Percentiles rank a stretch among this genome's conserved stretches.
phyloP scores from a whole-genome alignment of 106 monocot genomes.

The Hemerocallis citrina region DNA sequence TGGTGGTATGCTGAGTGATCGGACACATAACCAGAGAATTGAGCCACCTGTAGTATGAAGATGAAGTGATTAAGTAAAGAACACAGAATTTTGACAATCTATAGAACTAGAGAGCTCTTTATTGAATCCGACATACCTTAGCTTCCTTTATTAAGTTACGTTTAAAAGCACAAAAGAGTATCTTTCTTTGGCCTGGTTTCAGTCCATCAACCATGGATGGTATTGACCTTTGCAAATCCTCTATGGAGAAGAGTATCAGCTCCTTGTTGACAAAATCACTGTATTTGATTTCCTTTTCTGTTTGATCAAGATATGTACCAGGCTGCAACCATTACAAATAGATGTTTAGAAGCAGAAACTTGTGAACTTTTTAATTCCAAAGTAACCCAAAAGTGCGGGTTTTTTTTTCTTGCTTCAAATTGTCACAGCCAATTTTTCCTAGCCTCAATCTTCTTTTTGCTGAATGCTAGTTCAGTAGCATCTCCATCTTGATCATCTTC shows the following conservation, averaged over 20 bases:
- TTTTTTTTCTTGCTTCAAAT: slow-evolving; percentile 82
- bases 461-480: slow-evolving; percentile 87
- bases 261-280: slow-evolving; percentile 99
- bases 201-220: slow-evolving; percentile 95
- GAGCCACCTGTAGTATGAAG: slow-evolving; percentile 41
- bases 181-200: slow-evolving; percentile 96
- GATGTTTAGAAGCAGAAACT: not conserved
- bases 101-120: not conserved
- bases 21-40: slow-evolving; percentile 95
- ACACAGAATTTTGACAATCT: not conserved
- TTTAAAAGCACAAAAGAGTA: slow-evolving; percentile 86
- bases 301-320: slow-evolving; percentile 83
- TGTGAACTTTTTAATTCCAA: no score
- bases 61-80: not conserved
- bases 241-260: slow-evolving; percentile 81
- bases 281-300: slow-evolving; percentile 59
- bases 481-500: slow-evolving; percentile 71
- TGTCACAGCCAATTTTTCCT: slow-evolving; percentile 82
- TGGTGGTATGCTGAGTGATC: slow-evolving; percentile 99
- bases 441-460: no score
- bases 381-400: no score
- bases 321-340: slow-evolving; percentile 36
- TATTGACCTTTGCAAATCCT: slow-evolving; percentile 87
- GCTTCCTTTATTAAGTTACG: slow-evolving; percentile 70
- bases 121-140: slow-evolving; percentile 47